Evolutionary conservation across 2,329 filamentous ascomycete species (phyloP).

Genomic region (Diaporthe sp.): DNA sequence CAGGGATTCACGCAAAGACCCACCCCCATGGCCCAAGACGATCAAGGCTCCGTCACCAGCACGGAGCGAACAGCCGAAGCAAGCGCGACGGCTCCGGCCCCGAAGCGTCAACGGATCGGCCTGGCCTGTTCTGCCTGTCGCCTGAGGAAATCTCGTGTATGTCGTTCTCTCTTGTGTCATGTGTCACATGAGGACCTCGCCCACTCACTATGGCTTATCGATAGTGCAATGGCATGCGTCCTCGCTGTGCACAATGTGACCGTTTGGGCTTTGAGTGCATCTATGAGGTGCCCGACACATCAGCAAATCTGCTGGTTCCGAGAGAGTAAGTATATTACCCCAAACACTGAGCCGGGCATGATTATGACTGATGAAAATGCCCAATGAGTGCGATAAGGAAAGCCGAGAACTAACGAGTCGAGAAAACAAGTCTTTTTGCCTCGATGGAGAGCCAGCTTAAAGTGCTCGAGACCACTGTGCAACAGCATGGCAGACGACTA

Average conservation of each 20-base stretch:
- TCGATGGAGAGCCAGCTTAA: not conserved
- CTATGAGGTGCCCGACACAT: not conserved
- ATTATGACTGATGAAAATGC: not conserved
- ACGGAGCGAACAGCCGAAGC: not conserved
- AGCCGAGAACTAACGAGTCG: not conserved
- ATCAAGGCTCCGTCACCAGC: not conserved
- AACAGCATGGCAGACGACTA: not conserved
- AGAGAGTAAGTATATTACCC: not conserved
- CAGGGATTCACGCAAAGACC: not conserved
- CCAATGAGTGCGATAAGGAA: not conserved
- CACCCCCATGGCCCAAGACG: not conserved
- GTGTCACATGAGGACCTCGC: not conserved
- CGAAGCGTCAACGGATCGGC: not conserved
- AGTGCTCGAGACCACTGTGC: not conserved
- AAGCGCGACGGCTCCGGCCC: not conserved
- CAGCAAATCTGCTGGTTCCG: not conserved
- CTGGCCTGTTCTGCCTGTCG: not conserved
- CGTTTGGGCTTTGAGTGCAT: not conserved
- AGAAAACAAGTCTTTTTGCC: not conserved
- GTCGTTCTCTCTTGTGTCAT: not conserved
- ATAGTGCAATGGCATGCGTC: not conserved
- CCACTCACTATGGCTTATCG: not conserved
- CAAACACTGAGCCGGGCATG: not conserved
- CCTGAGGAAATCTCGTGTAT: not conserved
- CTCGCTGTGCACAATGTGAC: not conserved